Conservation (phyloP, 169 alveolate species). For the Besnoitia besnoiti region DNA sequence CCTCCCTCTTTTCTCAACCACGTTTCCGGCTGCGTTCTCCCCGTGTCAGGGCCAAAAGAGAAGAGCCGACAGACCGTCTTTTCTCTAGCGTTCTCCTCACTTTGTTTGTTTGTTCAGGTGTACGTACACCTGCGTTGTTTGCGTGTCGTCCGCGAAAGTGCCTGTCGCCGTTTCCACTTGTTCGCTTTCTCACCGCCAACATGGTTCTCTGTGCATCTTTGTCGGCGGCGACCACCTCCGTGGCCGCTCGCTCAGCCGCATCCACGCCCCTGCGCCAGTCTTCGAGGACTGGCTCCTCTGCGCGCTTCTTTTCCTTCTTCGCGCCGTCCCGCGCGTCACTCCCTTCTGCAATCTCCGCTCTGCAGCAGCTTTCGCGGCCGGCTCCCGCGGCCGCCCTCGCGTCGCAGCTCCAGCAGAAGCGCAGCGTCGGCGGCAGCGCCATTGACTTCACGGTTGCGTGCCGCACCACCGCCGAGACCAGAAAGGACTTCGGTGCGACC, state of each 20-base stretch:
- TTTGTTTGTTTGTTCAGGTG: not conserved
- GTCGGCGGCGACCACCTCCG: not conserved
- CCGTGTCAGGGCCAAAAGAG: too few species aligned
- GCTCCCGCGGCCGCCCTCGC: not conserved
- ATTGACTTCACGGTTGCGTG: slow-evolving; percentile 57
- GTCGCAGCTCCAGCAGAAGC: not conserved
- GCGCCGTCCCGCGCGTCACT: not conserved
- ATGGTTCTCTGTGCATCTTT: not conserved
- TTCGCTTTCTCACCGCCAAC: not conserved
- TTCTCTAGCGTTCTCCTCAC: not conserved
- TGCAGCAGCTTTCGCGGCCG: not conserved
- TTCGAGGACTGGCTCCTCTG: not conserved
- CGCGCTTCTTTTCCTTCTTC: not conserved
- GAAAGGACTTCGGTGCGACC: slow-evolving; percentile 64
- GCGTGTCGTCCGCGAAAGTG: not conserved
- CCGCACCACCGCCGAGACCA: slow-evolving; percentile 44
- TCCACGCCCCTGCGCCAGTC: not conserved
- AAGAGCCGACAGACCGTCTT: not conserved
- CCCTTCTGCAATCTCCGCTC: not conserved
- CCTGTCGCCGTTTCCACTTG: not conserved
- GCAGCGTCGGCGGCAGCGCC: not conserved
- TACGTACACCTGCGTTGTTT: not conserved
- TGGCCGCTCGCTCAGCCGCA: not conserved
- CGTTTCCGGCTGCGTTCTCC: too few species aligned
- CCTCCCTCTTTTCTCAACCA: too few species aligned